Evolutionary conservation across 148 eudicot species (phyloP), one percentile per base, ranked within the genome.

Genomic region (Rhododendron molle): DNA sequence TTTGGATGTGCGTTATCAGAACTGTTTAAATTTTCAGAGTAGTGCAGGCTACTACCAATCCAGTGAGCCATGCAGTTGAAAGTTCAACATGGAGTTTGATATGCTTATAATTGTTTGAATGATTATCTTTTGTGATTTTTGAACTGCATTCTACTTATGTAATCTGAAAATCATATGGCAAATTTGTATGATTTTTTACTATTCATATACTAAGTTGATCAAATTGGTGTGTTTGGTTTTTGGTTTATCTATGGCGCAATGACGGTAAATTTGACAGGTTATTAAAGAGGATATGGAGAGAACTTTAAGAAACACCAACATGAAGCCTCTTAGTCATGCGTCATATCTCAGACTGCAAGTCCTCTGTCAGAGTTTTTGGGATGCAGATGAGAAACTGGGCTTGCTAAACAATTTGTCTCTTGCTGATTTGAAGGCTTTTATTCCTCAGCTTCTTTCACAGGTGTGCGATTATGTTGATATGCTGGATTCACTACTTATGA

Each of bases 291-390:
- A 90, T 78, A 85, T 97, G 90, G 98, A 94, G 89, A 93, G 98
- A 87, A 92, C 84, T 87, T 89, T 97, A 85, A 95, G 93, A 86
- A 97, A 97, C 88, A 89, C 95, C 86, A 95, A 97, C 85, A 92
- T 97, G 96, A 97, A 95, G 92, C 99, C 99, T 86, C 88, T 95
- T 80, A 92, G 78, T 90, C 98, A 97, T 88, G 90, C 98, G 47
- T 90, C 97, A n/a, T 95, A 96, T 88, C 85, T 92, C 87, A 93
- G 98, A 86, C 91, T 96, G 86, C 98, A 95, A 92, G 87, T 96
- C 86, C 89, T 96, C 52, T 94, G 97, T 83, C 93, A 92, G 88
- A 90, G 91, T 83, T 94, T 95, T 89, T 95, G 97, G 97, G 99
- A 96, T 88, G 92, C 83, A 79, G 98, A 94, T 60, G 99, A 95